A percentile compares a stretch with the other conserved stretches of the same genome.
These are phyloP conservation scores for Exidia glandulosa DNA, from an alignment of 768 basidiomycete species.

Conservation along the genomic window DNA sequence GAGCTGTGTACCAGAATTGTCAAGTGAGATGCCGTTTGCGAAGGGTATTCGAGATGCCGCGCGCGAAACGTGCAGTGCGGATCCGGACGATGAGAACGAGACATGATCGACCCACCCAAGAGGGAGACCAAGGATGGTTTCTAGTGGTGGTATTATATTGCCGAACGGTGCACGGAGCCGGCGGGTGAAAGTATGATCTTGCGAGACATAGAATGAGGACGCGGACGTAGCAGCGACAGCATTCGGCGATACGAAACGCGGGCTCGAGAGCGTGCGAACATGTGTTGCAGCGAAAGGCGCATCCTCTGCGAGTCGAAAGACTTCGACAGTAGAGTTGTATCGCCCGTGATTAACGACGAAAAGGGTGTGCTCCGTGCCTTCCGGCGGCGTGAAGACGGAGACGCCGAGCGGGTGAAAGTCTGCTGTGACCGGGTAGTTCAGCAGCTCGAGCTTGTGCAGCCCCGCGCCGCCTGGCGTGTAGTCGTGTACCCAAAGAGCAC, in stretches of 20 bases:
- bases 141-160: slow-evolving; percentile 38
- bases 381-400: slow-evolving; percentile 37
- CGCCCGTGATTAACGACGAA: slow-evolving; percentile 64
- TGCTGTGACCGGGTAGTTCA: slow-evolving; percentile 41
- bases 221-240: slow-evolving; percentile 54
- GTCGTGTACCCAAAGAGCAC: slow-evolving; percentile 47
- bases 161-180: slow-evolving; percentile 43
- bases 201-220: slow-evolving; percentile 58
- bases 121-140: slow-evolving; percentile 46
- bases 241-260: slow-evolving; percentile 55
- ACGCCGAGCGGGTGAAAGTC: slow-evolving; percentile 68
- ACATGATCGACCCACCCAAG: slow-evolving; percentile 51
- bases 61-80: slow-evolving; percentile 14
- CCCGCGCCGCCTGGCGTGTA: slow-evolving; percentile 12
- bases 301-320: slow-evolving; percentile 44
- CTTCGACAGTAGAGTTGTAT: slow-evolving; percentile 50
- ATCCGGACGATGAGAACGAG: slow-evolving; percentile 2
- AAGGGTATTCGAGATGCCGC: slow-evolving; percentile 43
- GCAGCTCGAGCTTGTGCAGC: slow-evolving; percentile 26
- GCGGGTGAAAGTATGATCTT: slow-evolving; percentile 61
- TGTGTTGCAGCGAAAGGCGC: slow-evolving; percentile 34
- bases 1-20: slow-evolving; percentile 35
- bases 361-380: slow-evolving; percentile 32
- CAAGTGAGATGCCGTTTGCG: slow-evolving; percentile 58
- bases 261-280: slow-evolving; percentile 49